These are phyloP conservation scores for Fusarium multiceps DNA, from an alignment of 2,329 filamentous ascomycete genomes.

Conservation along the genomic window DNA sequence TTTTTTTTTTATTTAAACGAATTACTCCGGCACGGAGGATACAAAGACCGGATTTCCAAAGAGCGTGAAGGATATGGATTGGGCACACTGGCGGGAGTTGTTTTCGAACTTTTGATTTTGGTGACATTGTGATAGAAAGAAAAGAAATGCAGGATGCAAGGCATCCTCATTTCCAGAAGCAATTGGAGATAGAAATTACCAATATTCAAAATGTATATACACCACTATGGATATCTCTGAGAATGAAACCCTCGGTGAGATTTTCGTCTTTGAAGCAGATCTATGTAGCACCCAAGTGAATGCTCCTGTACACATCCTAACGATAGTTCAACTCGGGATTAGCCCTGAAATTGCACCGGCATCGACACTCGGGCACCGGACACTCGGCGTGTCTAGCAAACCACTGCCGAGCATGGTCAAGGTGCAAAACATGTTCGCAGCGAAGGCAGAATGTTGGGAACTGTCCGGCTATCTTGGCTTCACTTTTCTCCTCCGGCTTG, in stretches of 20 bases:
- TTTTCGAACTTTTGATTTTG: constrained; percentile 19
- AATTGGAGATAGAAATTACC: constrained; percentile 25
- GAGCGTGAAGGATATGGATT: constrained; percentile 10
- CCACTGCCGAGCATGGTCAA: constrained; percentile 75
- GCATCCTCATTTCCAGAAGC: constrained; percentile 15
- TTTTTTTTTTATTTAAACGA: not conserved
- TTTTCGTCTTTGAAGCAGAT: not conserved
- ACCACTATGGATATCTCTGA: not conserved
- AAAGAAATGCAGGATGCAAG: constrained; percentile 17
- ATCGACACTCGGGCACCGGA: constrained; percentile 75
- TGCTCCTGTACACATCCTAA: constrained; percentile 22
- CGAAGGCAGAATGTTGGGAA: constrained; percentile 77
- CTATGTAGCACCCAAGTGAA: not conserved
- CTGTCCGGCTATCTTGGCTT: constrained; percentile 62
- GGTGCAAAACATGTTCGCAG: constrained; percentile 75
- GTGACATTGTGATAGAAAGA: constrained; percentile 27
- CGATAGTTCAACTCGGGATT: constrained; percentile 69
- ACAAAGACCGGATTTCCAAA: constrained; percentile 9
- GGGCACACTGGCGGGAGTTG: constrained; percentile 29
- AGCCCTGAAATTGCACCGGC: constrained; percentile 70
- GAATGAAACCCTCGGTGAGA: not conserved
- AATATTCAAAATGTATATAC: constrained; percentile 21
- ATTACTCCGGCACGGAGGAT: constrained; percentile 20
- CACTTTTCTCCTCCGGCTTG: constrained; percentile 63
- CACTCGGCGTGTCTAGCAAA: constrained; percentile 73